These are phyloP conservation scores for Triglochin maritima DNA, from an alignment of 106 monocot genomes.

Conservation along the genomic window DNA sequence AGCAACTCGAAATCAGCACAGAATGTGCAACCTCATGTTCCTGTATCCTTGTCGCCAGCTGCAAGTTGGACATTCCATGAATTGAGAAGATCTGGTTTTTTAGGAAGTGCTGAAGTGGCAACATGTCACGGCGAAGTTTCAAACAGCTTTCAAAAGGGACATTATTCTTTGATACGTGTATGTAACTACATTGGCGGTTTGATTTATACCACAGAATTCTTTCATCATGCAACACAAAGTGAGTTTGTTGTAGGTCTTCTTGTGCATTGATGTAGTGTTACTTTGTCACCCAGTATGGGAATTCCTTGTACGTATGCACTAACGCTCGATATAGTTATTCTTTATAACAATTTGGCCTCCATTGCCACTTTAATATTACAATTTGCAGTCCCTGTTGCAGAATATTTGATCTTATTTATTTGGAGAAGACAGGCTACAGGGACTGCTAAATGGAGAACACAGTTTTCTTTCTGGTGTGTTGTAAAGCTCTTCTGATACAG, in stretches of 20 bases:
- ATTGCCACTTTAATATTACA: not conserved
- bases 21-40: not conserved
- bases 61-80: not conserved
- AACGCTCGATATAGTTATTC: conserved; percentile 5
- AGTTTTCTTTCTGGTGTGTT: not conserved
- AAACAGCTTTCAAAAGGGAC: not conserved
- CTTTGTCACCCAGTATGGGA: not conserved
- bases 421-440: not conserved
- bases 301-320: conserved; percentile 10
- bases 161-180: not conserved
- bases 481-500: not conserved
- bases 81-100: not conserved
- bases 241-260: not conserved
- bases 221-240: not conserved
- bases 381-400: not conserved
- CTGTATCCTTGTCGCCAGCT: not conserved
- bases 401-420: not conserved
- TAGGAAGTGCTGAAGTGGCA: no score
- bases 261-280: not conserved
- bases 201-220: conserved; percentile 6
- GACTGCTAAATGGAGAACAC: not conserved
- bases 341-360: conserved; percentile 1
- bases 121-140: no score
- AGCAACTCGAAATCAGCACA: not conserved
- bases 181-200: not conserved